These are phyloP conservation scores for Imleria badia DNA, from an alignment of 768 basidiomycete species.

Conservation along the genomic window DNA sequence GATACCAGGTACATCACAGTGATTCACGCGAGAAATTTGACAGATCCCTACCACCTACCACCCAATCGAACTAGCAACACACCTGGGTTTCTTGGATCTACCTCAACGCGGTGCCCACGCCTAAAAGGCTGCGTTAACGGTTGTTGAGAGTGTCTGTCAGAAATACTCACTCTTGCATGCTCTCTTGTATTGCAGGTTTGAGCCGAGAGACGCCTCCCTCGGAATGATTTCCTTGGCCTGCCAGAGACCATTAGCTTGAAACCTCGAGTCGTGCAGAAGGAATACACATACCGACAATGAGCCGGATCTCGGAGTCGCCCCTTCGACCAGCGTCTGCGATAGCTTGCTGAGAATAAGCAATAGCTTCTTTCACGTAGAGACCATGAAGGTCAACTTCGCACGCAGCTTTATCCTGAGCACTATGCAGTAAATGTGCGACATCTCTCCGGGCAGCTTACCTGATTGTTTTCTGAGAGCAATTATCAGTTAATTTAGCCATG, in stretches of 20 bases:
- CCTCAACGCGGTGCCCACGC: slow-evolving; percentile 63
- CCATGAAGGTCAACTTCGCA: slow-evolving; percentile 90
- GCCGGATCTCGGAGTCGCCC: slow-evolving; percentile 60
- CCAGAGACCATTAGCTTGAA: neutral
- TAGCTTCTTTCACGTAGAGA: slow-evolving; percentile 89
- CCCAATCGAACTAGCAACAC: slow-evolving; percentile 75
- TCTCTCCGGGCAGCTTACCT: slow-evolving; percentile 33
- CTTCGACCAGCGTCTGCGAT: slow-evolving; percentile 60
- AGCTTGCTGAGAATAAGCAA: slow-evolving; percentile 67
- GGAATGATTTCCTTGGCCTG: slow-evolving; percentile 90
- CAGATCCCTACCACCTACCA: neutral
- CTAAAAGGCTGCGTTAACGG: slow-evolving; percentile 38
- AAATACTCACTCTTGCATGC: slow-evolving; percentile 66
- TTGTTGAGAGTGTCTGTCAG: neutral
- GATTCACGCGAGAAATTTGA: no score
- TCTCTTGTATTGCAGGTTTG: slow-evolving; percentile 84
- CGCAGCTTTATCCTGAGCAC: slow-evolving; percentile 51
- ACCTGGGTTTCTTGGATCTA: slow-evolving; percentile 81
- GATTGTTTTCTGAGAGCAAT: slow-evolving; percentile 67
- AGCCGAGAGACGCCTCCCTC: slow-evolving; percentile 72
- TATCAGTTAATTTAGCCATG: neutral
- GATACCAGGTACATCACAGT: no score
- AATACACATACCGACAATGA: slow-evolving; percentile 77
- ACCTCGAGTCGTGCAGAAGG: neutral
- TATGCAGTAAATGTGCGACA: neutral